Evolutionary conservation across 306 rosid genomes (phyloP), one percentile per base, ranked within the genome.

Genomic region (Fragaria ananassa): DNA sequence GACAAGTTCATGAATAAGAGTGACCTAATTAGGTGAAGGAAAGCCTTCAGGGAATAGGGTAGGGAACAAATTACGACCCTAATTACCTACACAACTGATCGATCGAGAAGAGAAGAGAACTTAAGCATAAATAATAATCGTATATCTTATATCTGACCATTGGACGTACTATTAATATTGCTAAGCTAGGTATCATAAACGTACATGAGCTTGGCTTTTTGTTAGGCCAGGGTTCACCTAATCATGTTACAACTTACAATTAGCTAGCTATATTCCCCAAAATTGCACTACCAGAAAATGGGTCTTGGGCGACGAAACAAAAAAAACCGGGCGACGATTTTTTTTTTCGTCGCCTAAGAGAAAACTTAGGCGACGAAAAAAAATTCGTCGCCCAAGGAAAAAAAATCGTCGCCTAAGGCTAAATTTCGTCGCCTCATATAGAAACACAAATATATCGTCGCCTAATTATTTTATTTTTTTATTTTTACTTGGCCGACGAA

Each of bases 41-140:
- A 10, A 2, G 21, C 45, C 34, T 64, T 15, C 10, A 71, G 54
- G 17, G 77, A 62, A 34, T 63, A 62, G 21, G 23, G 45, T 15
- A 4, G 72, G 65, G n/a, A 65, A 50, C 19, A 58, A 8, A 65
- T 13, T 31, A n/a, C 45, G 19, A 47, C 81, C 63, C 44, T 72
- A 51, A 34, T 31, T 31, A 31, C 6, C 53, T 66, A 27, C 10
- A 62, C 68, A 62, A 34, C 37, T 34, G 23, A 8, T 3, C 4
- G 35, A 23, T 23, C 25, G 1, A 34, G 2, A 34, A 29, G 18
- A 8, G 27, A 18, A 11, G 0, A 34, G 12, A 34, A 13, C 67
- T 15, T 31, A 12, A 29, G 11, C 13, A 27, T 12, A 14, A 62
- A 5, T 6, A 62, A 17, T 5, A 51, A 51, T 19, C 10, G 10